Evolutionary conservation across 2,329 filamentous ascomycete genomes (phyloP).

Genomic region (Cytospora piceae): DNA sequence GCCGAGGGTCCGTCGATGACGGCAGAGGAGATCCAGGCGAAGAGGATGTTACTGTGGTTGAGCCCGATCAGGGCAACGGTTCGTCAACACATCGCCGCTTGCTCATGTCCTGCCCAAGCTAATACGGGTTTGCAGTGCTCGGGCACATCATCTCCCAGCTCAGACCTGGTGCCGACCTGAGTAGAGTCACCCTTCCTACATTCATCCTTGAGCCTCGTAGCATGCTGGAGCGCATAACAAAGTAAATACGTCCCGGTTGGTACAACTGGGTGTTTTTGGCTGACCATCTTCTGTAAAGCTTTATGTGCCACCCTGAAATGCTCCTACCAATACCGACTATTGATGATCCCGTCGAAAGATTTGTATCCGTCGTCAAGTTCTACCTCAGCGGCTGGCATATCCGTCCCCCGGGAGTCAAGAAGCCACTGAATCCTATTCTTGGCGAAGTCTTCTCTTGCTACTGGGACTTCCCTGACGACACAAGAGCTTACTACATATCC

Average conservation of each 20-base stretch:
- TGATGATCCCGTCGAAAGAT: conserved; percentile 86
- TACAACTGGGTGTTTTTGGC: neutral
- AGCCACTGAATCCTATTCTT: conserved; percentile 93
- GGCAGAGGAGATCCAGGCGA: conserved; percentile 54
- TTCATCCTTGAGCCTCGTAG: conserved; percentile 97
- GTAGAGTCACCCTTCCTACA: conserved; percentile 90
- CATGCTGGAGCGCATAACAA: conserved; percentile 98
- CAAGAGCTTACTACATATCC: conserved; percentile 90
- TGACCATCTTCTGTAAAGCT: conserved; percentile 57
- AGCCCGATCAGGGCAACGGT: conserved; percentile 95
- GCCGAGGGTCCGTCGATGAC: conserved; percentile 62
- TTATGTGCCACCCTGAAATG: conserved; percentile 99
- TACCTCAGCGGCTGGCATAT: conserved; percentile 99
- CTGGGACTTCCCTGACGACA: conserved; percentile 87
- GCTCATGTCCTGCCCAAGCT: conserved; percentile 7
- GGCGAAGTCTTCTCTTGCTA: conserved; percentile 95
- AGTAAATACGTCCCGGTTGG: conserved; percentile 60
- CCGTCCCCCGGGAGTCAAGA: conserved; percentile 96
- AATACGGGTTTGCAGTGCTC: conserved; percentile 65
- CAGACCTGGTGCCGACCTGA: conserved; percentile 91
- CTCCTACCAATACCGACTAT: conserved; percentile 85
- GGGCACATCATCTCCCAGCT: conserved; percentile 97
- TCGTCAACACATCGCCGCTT: conserved; percentile 41
- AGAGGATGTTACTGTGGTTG: conserved; percentile 79
- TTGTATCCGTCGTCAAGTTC: conserved; percentile 95